Evolutionary conservation across 306 rosid species (phyloP).

Genomic region (Luffa acutangula): DNA sequence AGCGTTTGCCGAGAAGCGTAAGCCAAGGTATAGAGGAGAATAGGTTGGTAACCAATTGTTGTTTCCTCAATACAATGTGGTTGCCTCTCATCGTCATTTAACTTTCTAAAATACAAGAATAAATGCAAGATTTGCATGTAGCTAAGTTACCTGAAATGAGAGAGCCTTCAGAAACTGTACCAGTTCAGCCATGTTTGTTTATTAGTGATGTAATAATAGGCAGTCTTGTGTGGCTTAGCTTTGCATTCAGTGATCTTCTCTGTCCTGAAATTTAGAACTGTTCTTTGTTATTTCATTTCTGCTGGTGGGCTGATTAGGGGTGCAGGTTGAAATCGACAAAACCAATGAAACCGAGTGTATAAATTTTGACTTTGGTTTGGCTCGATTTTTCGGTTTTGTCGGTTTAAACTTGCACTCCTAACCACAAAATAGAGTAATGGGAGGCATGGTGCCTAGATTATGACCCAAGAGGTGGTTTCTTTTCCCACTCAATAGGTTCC

Average conservation of each 20-base stretch:
- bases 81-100: neutral
- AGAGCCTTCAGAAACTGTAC: neutral
- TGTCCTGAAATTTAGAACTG: neutral
- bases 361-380: neutral
- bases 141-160: neutral
- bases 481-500: too few species aligned
- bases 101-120: neutral
- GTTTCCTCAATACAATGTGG: neutral
- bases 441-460: too few species aligned
- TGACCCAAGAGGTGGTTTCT: too few species aligned
- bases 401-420: neutral
- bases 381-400: neutral
- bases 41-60: constrained; percentile 15
- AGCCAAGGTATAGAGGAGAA: constrained; percentile 61
- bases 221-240: neutral
- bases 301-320: neutral
- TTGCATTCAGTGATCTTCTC: neutral
- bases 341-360: neutral
- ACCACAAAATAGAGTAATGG: too few species aligned
- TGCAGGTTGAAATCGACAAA: too few species aligned
- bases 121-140: neutral
- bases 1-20: constrained; percentile 88
- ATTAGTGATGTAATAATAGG: neutral
- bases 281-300: neutral
- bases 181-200: neutral